phyloP scores from a whole-genome alignment of 768 basidiomycete species.

The Coprinopsis marcescibilis region DNA sequence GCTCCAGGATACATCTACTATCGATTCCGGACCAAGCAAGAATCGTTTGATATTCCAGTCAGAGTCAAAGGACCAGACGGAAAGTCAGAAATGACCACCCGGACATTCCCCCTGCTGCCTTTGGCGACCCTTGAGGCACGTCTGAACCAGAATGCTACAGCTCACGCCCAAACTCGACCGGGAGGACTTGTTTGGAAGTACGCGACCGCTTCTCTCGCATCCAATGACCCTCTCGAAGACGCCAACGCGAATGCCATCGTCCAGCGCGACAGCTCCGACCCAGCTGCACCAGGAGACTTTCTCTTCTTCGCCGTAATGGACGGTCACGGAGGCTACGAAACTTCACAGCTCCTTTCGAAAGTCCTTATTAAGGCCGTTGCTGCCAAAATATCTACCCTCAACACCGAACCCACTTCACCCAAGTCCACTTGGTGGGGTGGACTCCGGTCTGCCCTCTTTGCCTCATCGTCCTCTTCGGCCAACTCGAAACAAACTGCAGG shows the following conservation, averaged over 20 bases:
- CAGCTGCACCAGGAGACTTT: slow-evolving; percentile 60
- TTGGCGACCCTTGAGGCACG: slow-evolving; percentile 50
- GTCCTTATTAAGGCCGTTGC: slow-evolving; percentile 81
- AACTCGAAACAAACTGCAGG: slow-evolving; percentile 18
- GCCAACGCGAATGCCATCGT: slow-evolving; percentile 69
- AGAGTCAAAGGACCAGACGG: slow-evolving; percentile 55
- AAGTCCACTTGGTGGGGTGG: slow-evolving; percentile 26
- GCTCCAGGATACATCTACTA: slow-evolving; percentile 58
- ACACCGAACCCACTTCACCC: slow-evolving; percentile 24
- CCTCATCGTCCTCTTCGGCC: slow-evolving; percentile 25
- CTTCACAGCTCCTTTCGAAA: slow-evolving; percentile 77
- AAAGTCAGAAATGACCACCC: slow-evolving; percentile 46
- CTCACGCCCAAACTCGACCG: slow-evolving; percentile 40
- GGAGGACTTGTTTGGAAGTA: slow-evolving; percentile 65
- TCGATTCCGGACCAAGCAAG: slow-evolving; percentile 33
- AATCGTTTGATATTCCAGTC: slow-evolving; percentile 57
- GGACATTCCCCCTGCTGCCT: slow-evolving; percentile 51
- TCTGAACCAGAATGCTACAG: slow-evolving; percentile 48
- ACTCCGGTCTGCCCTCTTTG: slow-evolving; percentile 32
- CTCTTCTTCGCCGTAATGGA: slow-evolving; percentile 89
- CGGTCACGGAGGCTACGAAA: slow-evolving; percentile 81
- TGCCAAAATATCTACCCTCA: slow-evolving; percentile 60
- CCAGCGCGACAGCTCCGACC: slow-evolving; percentile 53
- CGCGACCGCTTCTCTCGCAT: slow-evolving; percentile 71
- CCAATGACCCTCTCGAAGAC: slow-evolving; percentile 93